A percentile compares a stretch with the other conserved stretches of the same genome.
Evolutionary conservation across 2,329 filamentous ascomycete species (phyloP).

Genomic region (Tolypocladium cylindrosporum): DNA sequence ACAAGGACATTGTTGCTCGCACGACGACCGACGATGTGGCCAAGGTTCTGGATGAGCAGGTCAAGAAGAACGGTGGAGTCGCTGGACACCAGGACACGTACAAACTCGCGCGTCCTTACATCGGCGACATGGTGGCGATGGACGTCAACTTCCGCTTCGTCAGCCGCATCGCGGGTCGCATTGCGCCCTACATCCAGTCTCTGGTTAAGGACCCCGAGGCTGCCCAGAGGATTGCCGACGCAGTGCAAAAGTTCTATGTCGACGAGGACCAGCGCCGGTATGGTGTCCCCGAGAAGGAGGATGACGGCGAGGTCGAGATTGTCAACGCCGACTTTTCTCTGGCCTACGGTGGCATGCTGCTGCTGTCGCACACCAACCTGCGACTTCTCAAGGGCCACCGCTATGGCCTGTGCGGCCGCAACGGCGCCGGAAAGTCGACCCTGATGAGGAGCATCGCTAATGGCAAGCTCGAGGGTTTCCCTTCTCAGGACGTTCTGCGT

Average conservation of each 20-base stretch:
- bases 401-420: conserved; percentile 93
- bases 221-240: conserved; percentile 54
- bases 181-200: conserved; percentile 66
- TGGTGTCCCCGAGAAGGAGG: conserved; percentile 74
- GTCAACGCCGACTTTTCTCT: conserved; percentile 97
- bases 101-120: conserved; percentile 59
- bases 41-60: conserved; percentile 63
- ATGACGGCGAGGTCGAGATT: conserved; percentile 89
- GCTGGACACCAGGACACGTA: conserved; percentile 51
- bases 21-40: conserved; percentile 64
- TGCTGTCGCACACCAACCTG: conserved; percentile 92
- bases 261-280: conserved; percentile 82
- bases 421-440: conserved; percentile 97
- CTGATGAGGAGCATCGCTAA: conserved; percentile 94
- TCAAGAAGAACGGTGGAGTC: conserved; percentile 59
- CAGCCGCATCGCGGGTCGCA: conserved; percentile 56
- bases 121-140: conserved; percentile 77
- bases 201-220: conserved; percentile 55
- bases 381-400: conserved; percentile 91
- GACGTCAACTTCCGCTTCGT: conserved; percentile 77
- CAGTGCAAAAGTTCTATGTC: conserved; percentile 68
- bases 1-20: conserved; percentile 56
- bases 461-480: conserved; percentile 95
- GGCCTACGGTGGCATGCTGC: conserved; percentile 93
- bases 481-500: conserved; percentile 79